These are phyloP conservation scores for Penicillium dipodomyicola DNA, from an alignment of 495 filamentous ascomycete species.

Conservation along the genomic window DNA sequence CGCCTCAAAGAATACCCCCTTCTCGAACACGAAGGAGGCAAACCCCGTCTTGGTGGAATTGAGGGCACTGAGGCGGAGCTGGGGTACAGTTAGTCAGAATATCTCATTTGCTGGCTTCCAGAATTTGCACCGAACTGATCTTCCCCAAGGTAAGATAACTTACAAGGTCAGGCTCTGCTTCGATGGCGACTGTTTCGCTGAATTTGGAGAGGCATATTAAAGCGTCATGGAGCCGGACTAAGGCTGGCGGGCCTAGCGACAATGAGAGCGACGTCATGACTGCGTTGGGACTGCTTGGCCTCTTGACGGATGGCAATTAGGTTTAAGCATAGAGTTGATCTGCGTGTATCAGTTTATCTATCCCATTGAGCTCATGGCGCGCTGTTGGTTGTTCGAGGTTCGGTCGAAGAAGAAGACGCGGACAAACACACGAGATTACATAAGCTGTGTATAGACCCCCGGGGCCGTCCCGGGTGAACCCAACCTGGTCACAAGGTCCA, in stretches of 20 bases:
- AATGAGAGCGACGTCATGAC: conserved; percentile 73
- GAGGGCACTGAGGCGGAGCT: conserved; percentile 80
- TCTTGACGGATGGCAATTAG: background rate
- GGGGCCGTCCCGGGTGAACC: too few species aligned
- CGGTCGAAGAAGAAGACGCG: conserved; percentile 5
- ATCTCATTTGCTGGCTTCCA: background rate
- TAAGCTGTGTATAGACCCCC: background rate
- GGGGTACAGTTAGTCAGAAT: conserved; percentile 7
- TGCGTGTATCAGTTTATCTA: background rate
- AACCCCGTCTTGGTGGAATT: conserved; percentile 95
- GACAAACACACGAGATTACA: conserved; percentile 3
- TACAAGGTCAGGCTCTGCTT: conserved; percentile 75
- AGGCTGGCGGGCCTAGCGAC: conserved; percentile 70
- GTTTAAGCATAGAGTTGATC: background rate
- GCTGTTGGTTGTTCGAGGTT: conserved; percentile 1
- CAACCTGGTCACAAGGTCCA: too few species aligned
- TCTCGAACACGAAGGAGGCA: conserved; percentile 72
- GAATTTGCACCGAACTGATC: background rate
- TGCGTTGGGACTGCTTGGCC: background rate
- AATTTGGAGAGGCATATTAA: conserved; percentile 90
- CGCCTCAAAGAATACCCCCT: conserved; percentile 73
- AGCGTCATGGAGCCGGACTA: conserved; percentile 73
- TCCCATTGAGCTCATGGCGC: background rate
- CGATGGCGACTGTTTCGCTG: conserved; percentile 82
- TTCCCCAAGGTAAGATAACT: conserved; percentile 12